Conservation (phyloP, 352 stramenopile genomes). For the Plasmopara muralis region DNA sequence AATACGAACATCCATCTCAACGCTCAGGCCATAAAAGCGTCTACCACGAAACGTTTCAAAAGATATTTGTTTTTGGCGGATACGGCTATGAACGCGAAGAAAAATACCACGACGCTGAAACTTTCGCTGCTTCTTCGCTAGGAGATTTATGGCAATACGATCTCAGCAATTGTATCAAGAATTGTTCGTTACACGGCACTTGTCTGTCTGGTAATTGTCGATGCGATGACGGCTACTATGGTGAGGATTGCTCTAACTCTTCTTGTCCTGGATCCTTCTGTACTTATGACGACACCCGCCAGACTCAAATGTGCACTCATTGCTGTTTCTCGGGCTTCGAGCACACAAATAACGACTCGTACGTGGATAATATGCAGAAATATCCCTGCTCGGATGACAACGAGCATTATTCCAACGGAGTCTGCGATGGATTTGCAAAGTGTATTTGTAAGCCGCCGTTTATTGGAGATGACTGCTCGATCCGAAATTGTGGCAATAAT, state of each 20-base stretch:
- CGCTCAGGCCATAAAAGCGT: conserved; percentile 80
- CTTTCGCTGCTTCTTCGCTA: conserved; percentile 48
- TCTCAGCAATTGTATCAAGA: conserved; percentile 87
- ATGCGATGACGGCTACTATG: conserved; percentile 94
- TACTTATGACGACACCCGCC: conserved; percentile 80
- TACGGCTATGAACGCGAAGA: conserved; percentile 66
- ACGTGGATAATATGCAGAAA: conserved; percentile 89
- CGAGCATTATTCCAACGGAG: conserved; percentile 87
- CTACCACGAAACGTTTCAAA: conserved; percentile 58
- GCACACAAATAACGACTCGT: conserved; percentile 83
- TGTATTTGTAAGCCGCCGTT: conserved; percentile 94
- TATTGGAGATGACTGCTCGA: conserved; percentile 88
- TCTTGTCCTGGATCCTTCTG: conserved; percentile 92
- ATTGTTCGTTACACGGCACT: conserved; percentile 89
- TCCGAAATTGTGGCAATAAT: conserved; percentile 89
- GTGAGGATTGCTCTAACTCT: conserved; percentile 94
- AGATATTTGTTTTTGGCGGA: conserved; percentile 89
- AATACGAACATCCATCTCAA: conserved; percentile 84
- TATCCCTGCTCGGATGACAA: conserved; percentile 77
- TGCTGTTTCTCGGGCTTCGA: conserved; percentile 90
- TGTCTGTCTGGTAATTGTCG: conserved; percentile 90
- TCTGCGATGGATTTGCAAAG: conserved; percentile 95
- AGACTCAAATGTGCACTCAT: conserved; percentile 88
- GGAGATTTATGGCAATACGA: conserved; percentile 90
- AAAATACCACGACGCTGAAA: conserved; percentile 50